phyloP scores from a whole-genome alignment of 1,284 basidiomycete species.

The Kalmanozyma brasiliensis region DNA sequence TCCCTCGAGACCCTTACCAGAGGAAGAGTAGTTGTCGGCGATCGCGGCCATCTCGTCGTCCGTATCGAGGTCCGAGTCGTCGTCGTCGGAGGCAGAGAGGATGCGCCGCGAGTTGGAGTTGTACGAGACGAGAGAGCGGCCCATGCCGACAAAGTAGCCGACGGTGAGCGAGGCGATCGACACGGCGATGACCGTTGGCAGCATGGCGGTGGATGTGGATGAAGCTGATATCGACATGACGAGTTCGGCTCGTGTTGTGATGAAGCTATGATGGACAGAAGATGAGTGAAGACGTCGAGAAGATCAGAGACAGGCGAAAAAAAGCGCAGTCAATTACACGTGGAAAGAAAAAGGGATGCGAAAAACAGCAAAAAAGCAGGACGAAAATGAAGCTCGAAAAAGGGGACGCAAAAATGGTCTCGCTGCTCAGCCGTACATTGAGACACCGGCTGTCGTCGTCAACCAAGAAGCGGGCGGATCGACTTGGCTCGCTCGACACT shows the following conservation, averaged over 20 bases:
- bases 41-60: slow-evolving; percentile 32
- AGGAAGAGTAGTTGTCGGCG: slow-evolving; percentile 22
- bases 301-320: slow-evolving; percentile 8
- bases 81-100: slow-evolving; percentile 11
- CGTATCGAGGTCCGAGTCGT: slow-evolving; percentile 41
- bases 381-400: not conserved
- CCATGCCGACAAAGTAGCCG: slow-evolving; percentile 58
- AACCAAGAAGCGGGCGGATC: too few species aligned
- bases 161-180: slow-evolving; percentile 53
- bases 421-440: too few species aligned
- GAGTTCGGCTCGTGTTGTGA: not conserved
- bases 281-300: not conserved
- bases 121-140: slow-evolving; percentile 53
- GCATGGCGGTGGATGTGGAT: slow-evolving; percentile 14
- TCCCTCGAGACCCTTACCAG: slow-evolving; percentile 8
- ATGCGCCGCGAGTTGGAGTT: slow-evolving; percentile 36
- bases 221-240: slow-evolving; percentile 26
- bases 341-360: too few species aligned
- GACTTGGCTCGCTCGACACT: too few species aligned
- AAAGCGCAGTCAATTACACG: not conserved
- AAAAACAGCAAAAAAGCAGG: slow-evolving; percentile 1
- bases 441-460: too few species aligned
- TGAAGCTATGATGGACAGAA: not conserved
- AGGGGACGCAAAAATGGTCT: not conserved
- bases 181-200: slow-evolving; percentile 43